A percentile compares a stretch with the other conserved stretches of the same genome.
phyloP scores from a whole-genome alignment of 139 green algal species.

The Bryopsis sp. region DNA sequence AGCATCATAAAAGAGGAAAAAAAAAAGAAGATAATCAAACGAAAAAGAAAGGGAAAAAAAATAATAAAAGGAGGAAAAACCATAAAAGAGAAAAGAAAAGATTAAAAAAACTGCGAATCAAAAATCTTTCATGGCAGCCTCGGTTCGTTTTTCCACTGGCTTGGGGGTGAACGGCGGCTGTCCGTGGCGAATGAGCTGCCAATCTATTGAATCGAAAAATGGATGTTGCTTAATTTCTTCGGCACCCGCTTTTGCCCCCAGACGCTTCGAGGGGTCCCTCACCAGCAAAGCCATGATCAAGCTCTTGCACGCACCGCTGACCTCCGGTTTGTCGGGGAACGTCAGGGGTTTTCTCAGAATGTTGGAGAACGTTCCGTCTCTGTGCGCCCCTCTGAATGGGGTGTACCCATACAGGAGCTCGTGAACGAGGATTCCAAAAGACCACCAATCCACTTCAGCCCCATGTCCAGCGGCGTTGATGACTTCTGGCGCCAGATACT shows the following conservation, averaged over 20 bases:
- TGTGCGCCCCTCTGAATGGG: conserved; percentile 64
- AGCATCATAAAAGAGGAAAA: too few relatives aligned
- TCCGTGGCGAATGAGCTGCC: conserved; percentile 70
- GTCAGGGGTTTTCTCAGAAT: conserved; percentile 75
- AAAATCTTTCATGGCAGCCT: not conserved
- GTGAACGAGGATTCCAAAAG: conserved; percentile 90
- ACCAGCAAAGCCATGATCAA: conserved; percentile 73
- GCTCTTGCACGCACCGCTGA: conserved; percentile 41
- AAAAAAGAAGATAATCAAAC: too few relatives aligned
- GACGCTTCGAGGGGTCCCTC: conserved; percentile 50
- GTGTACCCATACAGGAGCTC: conserved; percentile 86
- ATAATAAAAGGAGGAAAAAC: too few relatives aligned
- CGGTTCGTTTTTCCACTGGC: not conserved
- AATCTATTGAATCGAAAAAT: conserved; percentile 84
- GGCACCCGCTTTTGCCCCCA: conserved; percentile 55
- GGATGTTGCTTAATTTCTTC: conserved; percentile 89
- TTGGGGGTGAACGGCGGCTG: conserved; percentile 32
- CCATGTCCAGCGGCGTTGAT: conserved; percentile 76
- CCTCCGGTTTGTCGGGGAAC: conserved; percentile 58
- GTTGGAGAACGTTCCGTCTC: conserved; percentile 92
- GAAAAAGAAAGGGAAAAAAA: too few relatives aligned
- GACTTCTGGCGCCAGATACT: conserved; percentile 83
- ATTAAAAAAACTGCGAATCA: not conserved
- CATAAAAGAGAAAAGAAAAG: too few relatives aligned
- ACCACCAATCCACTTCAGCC: conserved; percentile 77